phyloP scores from a whole-genome alignment of 2,329 filamentous ascomycete genomes.

The Paramyrothecium roridum region DNA sequence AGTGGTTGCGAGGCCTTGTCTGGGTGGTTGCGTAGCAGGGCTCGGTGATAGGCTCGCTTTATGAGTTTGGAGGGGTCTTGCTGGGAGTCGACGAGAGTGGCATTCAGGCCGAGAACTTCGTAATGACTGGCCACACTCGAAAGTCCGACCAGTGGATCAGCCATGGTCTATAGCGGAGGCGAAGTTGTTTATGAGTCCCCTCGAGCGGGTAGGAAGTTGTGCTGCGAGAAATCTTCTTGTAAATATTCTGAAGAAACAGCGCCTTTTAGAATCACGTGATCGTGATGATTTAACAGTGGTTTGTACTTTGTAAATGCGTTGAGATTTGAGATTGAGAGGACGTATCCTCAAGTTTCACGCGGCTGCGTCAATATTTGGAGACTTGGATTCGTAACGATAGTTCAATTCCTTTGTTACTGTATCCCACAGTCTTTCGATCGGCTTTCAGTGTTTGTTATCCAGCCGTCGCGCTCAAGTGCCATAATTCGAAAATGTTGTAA shows the following conservation, averaged over 20 bases:
- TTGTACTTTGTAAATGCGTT: no score
- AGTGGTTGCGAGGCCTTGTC: conserved; percentile 42
- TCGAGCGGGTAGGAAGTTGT: background rate
- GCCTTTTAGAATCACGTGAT: conserved; percentile 18
- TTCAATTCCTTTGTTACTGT: no score
- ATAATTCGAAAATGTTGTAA: no score
- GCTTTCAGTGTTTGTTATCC: no score
- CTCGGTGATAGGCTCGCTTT: conserved; percentile 62
- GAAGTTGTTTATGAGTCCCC: conserved; percentile 4
- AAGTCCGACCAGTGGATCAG: background rate
- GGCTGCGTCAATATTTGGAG: no score
- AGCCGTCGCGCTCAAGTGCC: no score
- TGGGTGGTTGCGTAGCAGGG: conserved; percentile 64
- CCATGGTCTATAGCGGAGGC: conserved; percentile 3
- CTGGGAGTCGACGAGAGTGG: conserved; percentile 40
- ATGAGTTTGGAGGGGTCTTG: conserved; percentile 44
- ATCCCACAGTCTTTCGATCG: no score
- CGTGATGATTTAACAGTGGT: background rate
- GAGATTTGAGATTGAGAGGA: no score
- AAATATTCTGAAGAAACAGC: conserved; percentile 4
- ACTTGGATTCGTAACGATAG: no score
- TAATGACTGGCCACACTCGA: conserved; percentile 47
- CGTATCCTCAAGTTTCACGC: no score
- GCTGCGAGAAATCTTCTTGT: background rate
- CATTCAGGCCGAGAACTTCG: conserved; percentile 55